Evolutionary conservation across 176 grass and related monocot genomes (phyloP).

Genomic region (Areca catechu): DNA sequence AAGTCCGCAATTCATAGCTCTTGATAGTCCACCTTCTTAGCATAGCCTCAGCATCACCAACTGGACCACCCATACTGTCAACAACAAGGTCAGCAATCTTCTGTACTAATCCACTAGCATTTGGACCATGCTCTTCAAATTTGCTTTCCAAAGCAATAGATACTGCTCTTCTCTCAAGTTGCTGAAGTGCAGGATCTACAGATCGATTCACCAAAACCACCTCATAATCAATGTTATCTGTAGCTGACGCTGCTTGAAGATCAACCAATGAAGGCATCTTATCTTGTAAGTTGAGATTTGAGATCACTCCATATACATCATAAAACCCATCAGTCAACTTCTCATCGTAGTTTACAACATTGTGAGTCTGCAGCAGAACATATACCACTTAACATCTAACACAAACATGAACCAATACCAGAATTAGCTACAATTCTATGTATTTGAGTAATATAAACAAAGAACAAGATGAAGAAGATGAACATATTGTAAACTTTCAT

Average conservation of each 20-base stretch:
- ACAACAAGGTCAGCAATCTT: conserved; percentile 71
- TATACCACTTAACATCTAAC: conserved; percentile 11
- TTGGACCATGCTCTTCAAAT: conserved; percentile 16
- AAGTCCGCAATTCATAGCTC: conserved; percentile 36
- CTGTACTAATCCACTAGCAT: conserved; percentile 46
- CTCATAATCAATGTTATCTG: conserved; percentile 24
- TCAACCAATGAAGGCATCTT: conserved; percentile 51
- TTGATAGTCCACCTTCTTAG: conserved; percentile 40
- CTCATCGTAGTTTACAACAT: conserved; percentile 86
- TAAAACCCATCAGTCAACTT: conserved; percentile 70
- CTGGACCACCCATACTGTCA: conserved; percentile 61
- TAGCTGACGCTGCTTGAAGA: conserved; percentile 31
- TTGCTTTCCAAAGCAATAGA: conserved; percentile 30
- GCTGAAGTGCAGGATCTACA: conserved; percentile 42
- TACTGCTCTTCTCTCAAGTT: conserved; percentile 43
- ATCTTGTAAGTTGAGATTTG: conserved; percentile 34
- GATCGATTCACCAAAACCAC: conserved; percentile 49
- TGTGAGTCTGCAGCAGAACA: conserved; percentile 46
- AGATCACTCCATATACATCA: conserved; percentile 52
- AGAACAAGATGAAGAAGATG: no score
- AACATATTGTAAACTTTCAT: no score
- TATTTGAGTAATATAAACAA: no score
- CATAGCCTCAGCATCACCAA: conserved; percentile 66
- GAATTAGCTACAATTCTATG: no score
- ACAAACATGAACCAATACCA: not conserved